These are phyloP conservation scores for Lunularia cruciata DNA, from an alignment of 225 moss, liverwort and hornwort genomes.

Conservation along the genomic window DNA sequence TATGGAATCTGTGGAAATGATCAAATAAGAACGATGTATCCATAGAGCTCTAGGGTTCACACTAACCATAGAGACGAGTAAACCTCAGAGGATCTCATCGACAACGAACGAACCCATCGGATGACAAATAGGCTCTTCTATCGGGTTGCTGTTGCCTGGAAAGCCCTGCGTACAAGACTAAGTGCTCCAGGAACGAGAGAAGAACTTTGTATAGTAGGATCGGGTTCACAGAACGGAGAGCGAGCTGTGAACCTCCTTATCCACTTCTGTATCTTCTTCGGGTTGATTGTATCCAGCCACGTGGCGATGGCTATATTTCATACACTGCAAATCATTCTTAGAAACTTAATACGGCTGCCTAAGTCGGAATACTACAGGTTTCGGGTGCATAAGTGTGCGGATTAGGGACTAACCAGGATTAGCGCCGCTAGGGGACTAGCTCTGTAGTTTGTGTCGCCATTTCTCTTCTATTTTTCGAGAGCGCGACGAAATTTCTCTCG, in stretches of 20 bases:
- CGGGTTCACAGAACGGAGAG: too few relatives aligned
- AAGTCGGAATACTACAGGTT: background rate
- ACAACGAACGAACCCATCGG: too few relatives aligned
- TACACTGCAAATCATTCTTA: background rate
- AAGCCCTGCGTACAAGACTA: too few relatives aligned
- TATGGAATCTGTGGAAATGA: too few relatives aligned
- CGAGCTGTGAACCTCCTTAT: conserved; percentile 11
- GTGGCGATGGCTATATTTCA: background rate
- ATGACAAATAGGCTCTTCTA: too few relatives aligned
- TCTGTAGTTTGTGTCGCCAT: background rate
- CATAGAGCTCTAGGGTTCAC: too few relatives aligned
- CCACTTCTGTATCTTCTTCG: conserved; percentile 4
- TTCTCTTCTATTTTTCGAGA: background rate
- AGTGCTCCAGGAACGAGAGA: too few relatives aligned
- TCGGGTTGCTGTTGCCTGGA: too few relatives aligned
- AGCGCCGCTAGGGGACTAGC: background rate
- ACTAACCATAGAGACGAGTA: too few relatives aligned
- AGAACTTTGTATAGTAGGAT: too few relatives aligned
- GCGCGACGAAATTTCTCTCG: background rate
- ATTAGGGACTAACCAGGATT: background rate
- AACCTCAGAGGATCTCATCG: too few relatives aligned
- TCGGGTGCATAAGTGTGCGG: background rate
- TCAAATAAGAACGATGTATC: too few relatives aligned
- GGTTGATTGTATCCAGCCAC: background rate
- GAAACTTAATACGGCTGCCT: background rate